Base-by-base conservation (phyloP, 345 rosid species). In the Rhodomyrtus tomentosa region DNA sequence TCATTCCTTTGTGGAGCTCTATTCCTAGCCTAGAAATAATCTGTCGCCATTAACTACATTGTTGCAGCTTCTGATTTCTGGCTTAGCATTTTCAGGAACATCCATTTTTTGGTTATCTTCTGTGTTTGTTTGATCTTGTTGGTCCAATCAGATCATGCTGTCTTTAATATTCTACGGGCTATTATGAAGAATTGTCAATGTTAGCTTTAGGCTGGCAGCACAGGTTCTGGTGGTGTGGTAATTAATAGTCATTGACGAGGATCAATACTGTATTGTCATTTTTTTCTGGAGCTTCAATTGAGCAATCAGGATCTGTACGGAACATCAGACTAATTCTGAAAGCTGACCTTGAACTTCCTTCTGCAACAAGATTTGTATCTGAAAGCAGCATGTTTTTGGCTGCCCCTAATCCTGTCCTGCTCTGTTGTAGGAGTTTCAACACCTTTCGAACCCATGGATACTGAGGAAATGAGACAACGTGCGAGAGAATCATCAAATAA, bases 401-500 rank as follows among this genome's bases (percentile, higher is more conserved):
- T 36, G 20, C 42, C 40, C 18, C 55, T 79, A 27, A 74, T 83
- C 54, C 32, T 83, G 81, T 53, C 42, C 53, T 4, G 58, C 72
- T 90, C 27, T 53, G 3, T 25, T 85, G 12, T 27, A 52, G 86
- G 73, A 62, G 52, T 87, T 74, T 84, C 86, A 87, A 82, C 82
- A 22, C 85, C 88, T 82, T 81, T 76, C 83, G 96, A 85, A 82
- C 85, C 88, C 56, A 13, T 53, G 88, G 87, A 87, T 81, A 51
- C 85, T 55, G 92, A 90, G 81, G 92, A 79, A 49, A 59, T 85
- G 82, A 83, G 58, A 85, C 85, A 80, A 56, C 76, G 87, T 16
- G 90, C 87, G 54, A 91, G 79, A 83, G 92, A 91, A 86, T 88
- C 82, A 29, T 68, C 82, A 3, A 82, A 87, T 83, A 82, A 54